Base-by-base conservation (phyloP, 2,329 filamentous ascomycete species). In the Cladosporium velox region DNA sequence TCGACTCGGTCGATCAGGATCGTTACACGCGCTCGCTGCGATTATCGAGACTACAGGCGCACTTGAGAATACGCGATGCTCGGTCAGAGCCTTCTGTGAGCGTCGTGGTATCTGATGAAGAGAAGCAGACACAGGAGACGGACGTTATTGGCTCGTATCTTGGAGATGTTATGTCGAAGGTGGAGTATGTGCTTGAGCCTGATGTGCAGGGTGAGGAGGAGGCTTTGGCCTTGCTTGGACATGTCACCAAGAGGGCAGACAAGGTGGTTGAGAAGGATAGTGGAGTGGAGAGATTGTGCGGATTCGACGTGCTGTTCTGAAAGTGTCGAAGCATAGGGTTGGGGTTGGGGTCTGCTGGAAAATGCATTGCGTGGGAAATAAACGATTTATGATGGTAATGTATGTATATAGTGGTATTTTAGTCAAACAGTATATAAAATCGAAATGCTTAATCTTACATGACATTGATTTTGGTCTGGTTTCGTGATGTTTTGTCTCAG, bases 61-160 rank as follows among this genome's bases (percentile, higher is more conserved):
- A 93, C 74, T 78, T 83, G 0, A 84, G 90, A 0, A 83, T 91
- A 26, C 85, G 90, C 44, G 81, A 83, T 24, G 87, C 88, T 0
- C 81, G 83, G 26, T 78, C 79, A 28, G 72, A 78, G 1, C 86
- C 87, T 1, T 80, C 83, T 18, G 88, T 88, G 73, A 81, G 82
- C 8, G 81, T 92, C 41, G 84, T 86, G 12, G 83, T 92, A 1
- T 73, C 78, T 35, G 78, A 82, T 3, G 75, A 77, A 38, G 76
- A 80, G 1, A 76, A 83, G 15, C 86, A 86, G 0, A 75, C 77
- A 1, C 70, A 87, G 0, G 75, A 82, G 0, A 83, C 88, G 34
- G 86, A 85, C 60, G 82, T 81, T 4, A 77, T 91, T 21, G 87
- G 83, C 0, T 85, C 84, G 0, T 92, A 86, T 73, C 75, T 92